These are phyloP conservation scores for Candida fluviatilis DNA, from an alignment of 805 yeast species.

Conservation along the genomic window DNA sequence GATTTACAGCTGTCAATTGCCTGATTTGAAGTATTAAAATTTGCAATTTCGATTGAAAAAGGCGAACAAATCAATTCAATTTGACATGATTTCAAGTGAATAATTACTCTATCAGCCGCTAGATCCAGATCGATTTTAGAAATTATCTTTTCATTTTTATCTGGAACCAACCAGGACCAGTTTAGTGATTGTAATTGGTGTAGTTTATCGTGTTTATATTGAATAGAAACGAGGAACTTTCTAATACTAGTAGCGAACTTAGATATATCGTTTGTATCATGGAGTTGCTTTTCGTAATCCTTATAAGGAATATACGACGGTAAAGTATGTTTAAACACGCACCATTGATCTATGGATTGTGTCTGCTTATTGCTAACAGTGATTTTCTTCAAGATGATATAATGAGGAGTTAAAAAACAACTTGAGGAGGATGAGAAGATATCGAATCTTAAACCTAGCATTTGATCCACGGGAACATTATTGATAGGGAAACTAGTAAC, in stretches of 20 bases:
- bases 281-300: slow-evolving; percentile 11
- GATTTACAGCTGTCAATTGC: slow-evolving; percentile 10
- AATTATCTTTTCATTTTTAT: slow-evolving; percentile 8
- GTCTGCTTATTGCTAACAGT: slow-evolving; percentile 6
- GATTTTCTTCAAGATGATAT: slow-evolving; percentile 35
- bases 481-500: slow-evolving; percentile 50
- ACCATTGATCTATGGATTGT: slow-evolving; percentile 18
- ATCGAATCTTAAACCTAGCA: slow-evolving; percentile 52
- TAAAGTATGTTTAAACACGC: slow-evolving; percentile 31
- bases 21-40: slow-evolving; percentile 3
- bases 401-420: slow-evolving; percentile 45
- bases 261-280: neutral
- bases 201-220: slow-evolving; percentile 30
- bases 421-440: slow-evolving; percentile 28
- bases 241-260: slow-evolving; percentile 22
- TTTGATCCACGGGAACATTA: slow-evolving; percentile 22
- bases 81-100: slow-evolving; percentile 6
- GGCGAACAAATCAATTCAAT: slow-evolving; percentile 20
- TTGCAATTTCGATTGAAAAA: slow-evolving; percentile 13
- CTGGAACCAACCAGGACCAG: slow-evolving; percentile 7
- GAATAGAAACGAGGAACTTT: slow-evolving; percentile 18
- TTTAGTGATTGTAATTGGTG: slow-evolving; percentile 12
- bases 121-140: slow-evolving; percentile 20
- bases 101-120: slow-evolving; percentile 18
- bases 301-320: slow-evolving; percentile 29